These are phyloP conservation scores for Pleurotus salmoneostramineus DNA, from an alignment of 768 basidiomycete genomes.

Conservation along the genomic window DNA sequence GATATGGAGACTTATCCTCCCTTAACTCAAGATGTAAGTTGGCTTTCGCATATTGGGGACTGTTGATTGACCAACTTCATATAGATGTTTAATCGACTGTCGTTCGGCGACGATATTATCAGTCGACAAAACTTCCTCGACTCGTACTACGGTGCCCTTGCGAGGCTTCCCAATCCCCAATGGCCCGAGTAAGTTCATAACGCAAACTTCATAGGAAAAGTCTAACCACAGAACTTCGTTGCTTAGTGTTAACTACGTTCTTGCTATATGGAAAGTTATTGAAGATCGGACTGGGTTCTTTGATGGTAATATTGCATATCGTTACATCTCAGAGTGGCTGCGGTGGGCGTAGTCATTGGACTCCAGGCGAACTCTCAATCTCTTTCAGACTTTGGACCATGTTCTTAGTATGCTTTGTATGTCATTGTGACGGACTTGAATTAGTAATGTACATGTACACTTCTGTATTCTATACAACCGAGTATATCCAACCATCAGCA, in stretches of 20 bases:
- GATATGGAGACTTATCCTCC: slow-evolving; percentile 6
- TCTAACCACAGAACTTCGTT: not conserved
- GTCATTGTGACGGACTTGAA: not conserved
- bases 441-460: not conserved
- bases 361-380: not conserved
- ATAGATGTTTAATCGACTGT: slow-evolving; percentile 6
- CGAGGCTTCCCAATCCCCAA: slow-evolving; percentile 3
- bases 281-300: slow-evolving; percentile 6
- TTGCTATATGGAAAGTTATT: slow-evolving; percentile 8
- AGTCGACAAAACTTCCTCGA: slow-evolving; percentile 12
- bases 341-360: slow-evolving; percentile 7
- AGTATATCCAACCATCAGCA: too few species aligned
- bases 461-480: not conserved
- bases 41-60: not conserved
- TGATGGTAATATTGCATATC: slow-evolving; percentile 5
- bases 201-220: not conserved
- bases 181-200: slow-evolving; percentile 10
- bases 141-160: slow-evolving; percentile 11
- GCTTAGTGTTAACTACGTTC: slow-evolving; percentile 5
- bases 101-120: slow-evolving; percentile 1
- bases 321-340: slow-evolving; percentile 11
- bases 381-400: not conserved
- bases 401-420: not conserved
- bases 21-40: slow-evolving; percentile 7
- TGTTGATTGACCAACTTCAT: not conserved